Base-by-base conservation (phyloP, 1,284 basidiomycete genomes). In the Rhodotorula glutinis region DNA sequence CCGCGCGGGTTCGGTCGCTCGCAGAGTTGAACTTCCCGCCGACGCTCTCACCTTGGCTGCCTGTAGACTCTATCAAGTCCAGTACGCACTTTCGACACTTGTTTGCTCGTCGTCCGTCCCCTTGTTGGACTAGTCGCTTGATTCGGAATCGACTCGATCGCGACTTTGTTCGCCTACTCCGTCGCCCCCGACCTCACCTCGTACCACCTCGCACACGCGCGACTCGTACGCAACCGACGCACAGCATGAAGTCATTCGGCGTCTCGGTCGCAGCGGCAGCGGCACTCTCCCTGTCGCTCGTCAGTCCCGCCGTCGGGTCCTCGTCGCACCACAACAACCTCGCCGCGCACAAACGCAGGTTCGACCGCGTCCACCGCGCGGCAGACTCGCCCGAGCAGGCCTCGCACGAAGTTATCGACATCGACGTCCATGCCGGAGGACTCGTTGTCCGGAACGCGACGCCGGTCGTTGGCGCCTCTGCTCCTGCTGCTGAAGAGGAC, bases 331-430 rank as follows among this genome's bases (percentile, higher is more conserved):
- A 46, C 41, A 25, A 43, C 10, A 16, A 16, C 46, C 10, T 40
- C 44, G 43, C 47, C 23, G 46, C 57, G 21, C 46, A 58, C 41
- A n/a, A 53, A 19, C 59, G 59, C 51, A 29, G 59, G 19, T 46
- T 60, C 59, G 21, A 58, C 65, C 56, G 60, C 27, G 60, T 58
- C 13, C 38, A 41, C 10, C 62, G 62, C 55, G 13, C 59, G 25
- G 25, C 58, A 5, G 41, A 14, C 14, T 13, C 17, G 17, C 14
- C 52, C 43, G 52, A 61, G 43, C 17, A 44, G 5, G 43, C 43
- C 43, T 19, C 14, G 29, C 33, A 46, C 3, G 17, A 43, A 13
- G 43, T 62, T 46, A 56, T 62, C 16, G 53, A 62, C 30, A 33
- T 62, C 46, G 60, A 62, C 23, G 13, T 58, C 14, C n/a, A 17